Evolutionary conservation across 2,329 filamentous ascomycete species (phyloP).

Genomic region (Bipolaris oryzae): DNA sequence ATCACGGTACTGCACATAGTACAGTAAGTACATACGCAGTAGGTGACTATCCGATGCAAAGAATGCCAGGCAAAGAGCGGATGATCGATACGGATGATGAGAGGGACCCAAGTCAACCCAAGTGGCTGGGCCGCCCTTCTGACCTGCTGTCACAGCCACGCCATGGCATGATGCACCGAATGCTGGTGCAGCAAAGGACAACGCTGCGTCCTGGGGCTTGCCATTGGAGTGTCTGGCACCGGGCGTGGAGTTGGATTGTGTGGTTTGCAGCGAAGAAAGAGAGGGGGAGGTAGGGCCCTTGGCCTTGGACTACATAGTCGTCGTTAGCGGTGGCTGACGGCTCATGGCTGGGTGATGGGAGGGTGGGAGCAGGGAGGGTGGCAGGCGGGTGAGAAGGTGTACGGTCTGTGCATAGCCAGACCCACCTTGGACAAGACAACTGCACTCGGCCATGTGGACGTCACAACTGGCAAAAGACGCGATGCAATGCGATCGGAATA

Average conservation of each 20-base stretch:
- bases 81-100: slow-evolving; percentile 23
- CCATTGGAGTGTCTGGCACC: background rate
- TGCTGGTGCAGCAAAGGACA: slow-evolving; percentile 8
- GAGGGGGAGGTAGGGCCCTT: too few species aligned
- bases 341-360: too few species aligned
- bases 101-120: slow-evolving; percentile 17
- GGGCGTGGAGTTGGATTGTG: background rate
- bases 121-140: slow-evolving; percentile 8
- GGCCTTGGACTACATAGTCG: background rate
- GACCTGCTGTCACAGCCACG: slow-evolving; percentile 3
- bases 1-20: background rate
- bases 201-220: background rate
- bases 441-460: slow-evolving; percentile 10
- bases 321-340: slow-evolving; percentile 17
- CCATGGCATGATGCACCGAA: slow-evolving; percentile 13
- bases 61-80: background rate
- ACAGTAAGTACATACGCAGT: background rate
- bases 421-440: slow-evolving; percentile 16
- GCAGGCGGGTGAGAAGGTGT: background rate
- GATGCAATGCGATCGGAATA: slow-evolving; percentile 33
- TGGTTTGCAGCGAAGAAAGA: background rate
- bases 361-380: background rate
- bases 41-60: slow-evolving; percentile 7
- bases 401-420: slow-evolving; percentile 9
- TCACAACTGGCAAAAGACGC: slow-evolving; percentile 24